Conservation (phyloP, 140 eudicot species). For the Senecio squalidus region DNA sequence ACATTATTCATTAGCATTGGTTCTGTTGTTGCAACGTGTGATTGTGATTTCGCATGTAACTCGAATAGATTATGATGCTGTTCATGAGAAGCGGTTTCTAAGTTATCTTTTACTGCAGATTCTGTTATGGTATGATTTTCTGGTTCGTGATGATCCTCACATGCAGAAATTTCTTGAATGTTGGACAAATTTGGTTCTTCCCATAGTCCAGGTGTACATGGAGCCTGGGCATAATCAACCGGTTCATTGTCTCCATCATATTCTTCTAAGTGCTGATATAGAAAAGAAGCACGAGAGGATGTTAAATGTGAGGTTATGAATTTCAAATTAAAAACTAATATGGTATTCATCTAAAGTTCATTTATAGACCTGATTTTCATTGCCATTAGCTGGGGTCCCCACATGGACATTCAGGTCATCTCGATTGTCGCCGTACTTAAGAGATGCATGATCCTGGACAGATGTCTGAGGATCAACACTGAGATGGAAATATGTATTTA, state of each 20-base stretch:
- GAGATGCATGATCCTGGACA: constrained; percentile 24
- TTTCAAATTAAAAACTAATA: not conserved
- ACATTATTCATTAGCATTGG: constrained; percentile 12
- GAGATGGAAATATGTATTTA: constrained; percentile 16
- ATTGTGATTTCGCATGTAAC: constrained; percentile 27
- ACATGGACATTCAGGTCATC: not conserved
- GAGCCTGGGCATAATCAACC: constrained; percentile 80
- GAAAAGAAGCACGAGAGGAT: not conserved
- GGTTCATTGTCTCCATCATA: constrained; percentile 39
- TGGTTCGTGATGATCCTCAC: constrained; percentile 70
- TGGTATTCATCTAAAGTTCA: constrained; percentile 7
- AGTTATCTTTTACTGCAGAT: constrained; percentile 31
- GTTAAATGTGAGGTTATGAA: not conserved
- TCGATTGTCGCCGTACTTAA: not conserved
- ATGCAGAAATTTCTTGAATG: constrained; percentile 67
- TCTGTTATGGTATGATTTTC: constrained; percentile 48
- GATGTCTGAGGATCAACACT: constrained; percentile 57
- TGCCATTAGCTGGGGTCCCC: constrained; percentile 9
- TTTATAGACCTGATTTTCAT: constrained; percentile 27
- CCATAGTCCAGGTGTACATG: constrained; percentile 85
- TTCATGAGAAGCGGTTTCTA: constrained; percentile 35
- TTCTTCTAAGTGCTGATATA: constrained; percentile 32
- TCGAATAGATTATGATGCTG: constrained; percentile 25
- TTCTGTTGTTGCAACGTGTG: constrained; percentile 20
- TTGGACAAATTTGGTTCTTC: constrained; percentile 79